Evolutionary conservation across 2,329 filamentous ascomycete genomes (phyloP), one percentile per base, ranked within the genome.

Genomic region (Penicillium sp.): DNA sequence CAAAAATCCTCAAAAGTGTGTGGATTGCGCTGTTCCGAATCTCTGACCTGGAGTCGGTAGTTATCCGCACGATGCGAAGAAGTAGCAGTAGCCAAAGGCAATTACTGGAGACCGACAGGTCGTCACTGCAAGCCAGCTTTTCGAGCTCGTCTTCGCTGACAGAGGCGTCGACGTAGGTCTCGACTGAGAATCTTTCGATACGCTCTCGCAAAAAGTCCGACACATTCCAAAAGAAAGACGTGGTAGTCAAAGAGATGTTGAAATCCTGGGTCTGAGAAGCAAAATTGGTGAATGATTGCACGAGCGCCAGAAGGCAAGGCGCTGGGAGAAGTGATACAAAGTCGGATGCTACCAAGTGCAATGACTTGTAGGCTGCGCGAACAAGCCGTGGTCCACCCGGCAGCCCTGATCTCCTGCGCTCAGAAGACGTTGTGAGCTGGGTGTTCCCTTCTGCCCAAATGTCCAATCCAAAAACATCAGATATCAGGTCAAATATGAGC

Each of bases 191-290:
- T 9, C 64, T 59, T 24, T 74, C 71, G 42, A 73, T 73, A 34
- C 74, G 72, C 6, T 70, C 69, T 47, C 81, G 77, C 18, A 97
- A 75, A 54, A 90, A 93, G 66, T 96, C 90, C 0, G 91, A 95
- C 6, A 96, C 80, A 46, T 91, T 90, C 89, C 90, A 96, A 66
- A 95, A 95, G 63, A 95, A 93, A 0, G 91, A 95, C 7, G 95
- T 88, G 1, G 90, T 93, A 32, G 93, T 97, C 26, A 98, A 75
- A 0, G 91, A 91, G 61, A 97, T 94, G 58, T 98, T 98, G 34
- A 98, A 77, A 63, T 98, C 93, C 56, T 95, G 88, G 54, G 85
- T 79, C 66, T 98, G 93, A 0, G 84, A 85, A 58, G 88, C 90
- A 68, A 97, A 98, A 55, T 86, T 85, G 61, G 89, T 88, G 24